Conservation (phyloP, 345 rosid species). For the Salix udensis region DNA sequence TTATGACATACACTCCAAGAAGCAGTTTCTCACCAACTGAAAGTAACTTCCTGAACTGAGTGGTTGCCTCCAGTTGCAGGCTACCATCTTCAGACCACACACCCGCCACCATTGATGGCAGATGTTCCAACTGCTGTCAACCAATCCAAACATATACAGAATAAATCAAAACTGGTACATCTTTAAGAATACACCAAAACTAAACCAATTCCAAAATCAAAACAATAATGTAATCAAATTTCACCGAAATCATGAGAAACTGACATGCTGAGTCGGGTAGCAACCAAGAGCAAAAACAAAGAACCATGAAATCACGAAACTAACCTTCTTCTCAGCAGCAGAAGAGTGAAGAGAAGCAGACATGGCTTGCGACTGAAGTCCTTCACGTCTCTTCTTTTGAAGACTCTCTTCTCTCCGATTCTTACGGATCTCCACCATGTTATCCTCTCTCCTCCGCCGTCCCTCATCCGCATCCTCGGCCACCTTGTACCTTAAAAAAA, state of each 20-base stretch:
- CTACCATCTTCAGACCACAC: constrained; percentile 54
- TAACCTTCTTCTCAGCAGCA: too few relatives aligned
- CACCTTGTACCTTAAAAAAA: not conserved
- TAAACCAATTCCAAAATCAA: not conserved
- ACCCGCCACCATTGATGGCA: constrained; percentile 68
- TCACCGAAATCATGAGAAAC: not conserved
- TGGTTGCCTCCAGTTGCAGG: constrained; percentile 72
- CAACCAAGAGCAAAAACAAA: too few relatives aligned
- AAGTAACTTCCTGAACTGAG: constrained; percentile 72
- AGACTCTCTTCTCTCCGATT: too few relatives aligned
- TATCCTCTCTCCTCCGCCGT: too few relatives aligned
- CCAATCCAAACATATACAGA: not conserved
- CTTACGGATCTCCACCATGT: too few relatives aligned
- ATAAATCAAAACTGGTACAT: not conserved
- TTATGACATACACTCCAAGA: too few relatives aligned
- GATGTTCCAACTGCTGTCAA: constrained; percentile 56
- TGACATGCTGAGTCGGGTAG: too few relatives aligned
- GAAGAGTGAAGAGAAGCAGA: too few relatives aligned
- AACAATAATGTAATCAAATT: not conserved
- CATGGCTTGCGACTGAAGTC: too few relatives aligned
- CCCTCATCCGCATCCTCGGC: too few relatives aligned
- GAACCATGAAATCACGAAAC: too few relatives aligned
- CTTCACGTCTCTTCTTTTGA: too few relatives aligned
- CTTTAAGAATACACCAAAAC: not conserved
- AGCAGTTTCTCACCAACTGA: constrained; percentile 52